A percentile compares a stretch with the other conserved stretches of the same genome.
Evolutionary conservation across 345 rosid species (phyloP).

Genomic region (Excoecaria cochinchinensis): DNA sequence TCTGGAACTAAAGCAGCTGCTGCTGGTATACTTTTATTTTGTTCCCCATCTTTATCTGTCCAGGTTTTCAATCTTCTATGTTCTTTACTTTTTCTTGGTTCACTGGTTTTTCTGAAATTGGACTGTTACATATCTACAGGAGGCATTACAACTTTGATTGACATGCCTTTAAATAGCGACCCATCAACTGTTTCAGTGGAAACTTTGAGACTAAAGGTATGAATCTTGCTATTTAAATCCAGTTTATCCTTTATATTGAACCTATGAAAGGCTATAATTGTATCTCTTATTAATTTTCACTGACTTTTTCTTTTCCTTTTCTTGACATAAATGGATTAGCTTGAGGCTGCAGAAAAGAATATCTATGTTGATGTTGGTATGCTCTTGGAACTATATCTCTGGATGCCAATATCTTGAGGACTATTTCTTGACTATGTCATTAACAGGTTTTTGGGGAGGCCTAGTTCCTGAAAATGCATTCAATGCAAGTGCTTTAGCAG

Average conservation of each 20-base stretch:
- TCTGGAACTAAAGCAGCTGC: constrained; percentile 98
- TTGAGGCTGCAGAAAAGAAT: constrained; percentile 71
- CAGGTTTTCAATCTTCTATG: not conserved
- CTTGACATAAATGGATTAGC: constrained; percentile 36
- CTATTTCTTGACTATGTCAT: not conserved
- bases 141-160: constrained; percentile 81
- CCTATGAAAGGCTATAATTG: not conserved
- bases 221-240: constrained; percentile 1
- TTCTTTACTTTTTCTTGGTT: constrained; percentile 5
- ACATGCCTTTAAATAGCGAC: constrained; percentile 83
- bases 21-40: constrained; percentile 52
- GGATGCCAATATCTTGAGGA: constrained; percentile 19
- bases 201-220: constrained; percentile 78
- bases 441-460: constrained; percentile 97
- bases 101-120: not conserved
- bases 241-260: not conserved
- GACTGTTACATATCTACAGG: constrained; percentile 37
- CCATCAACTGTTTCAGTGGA: constrained; percentile 85
- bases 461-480: constrained; percentile 91
- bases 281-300: not conserved
- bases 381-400: constrained; percentile 26
- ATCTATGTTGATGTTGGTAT: constrained; percentile 86
- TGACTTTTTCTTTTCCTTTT: constrained; percentile 12
- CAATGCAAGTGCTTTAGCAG: constrained; percentile 59
- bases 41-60: too few relatives aligned